Percentiles rank a stretch among this genome's conserved stretches.
phyloP scores from a whole-genome alignment of 2,329 filamentous ascomycete species.

The Paracoccidioides brasiliensis region DNA sequence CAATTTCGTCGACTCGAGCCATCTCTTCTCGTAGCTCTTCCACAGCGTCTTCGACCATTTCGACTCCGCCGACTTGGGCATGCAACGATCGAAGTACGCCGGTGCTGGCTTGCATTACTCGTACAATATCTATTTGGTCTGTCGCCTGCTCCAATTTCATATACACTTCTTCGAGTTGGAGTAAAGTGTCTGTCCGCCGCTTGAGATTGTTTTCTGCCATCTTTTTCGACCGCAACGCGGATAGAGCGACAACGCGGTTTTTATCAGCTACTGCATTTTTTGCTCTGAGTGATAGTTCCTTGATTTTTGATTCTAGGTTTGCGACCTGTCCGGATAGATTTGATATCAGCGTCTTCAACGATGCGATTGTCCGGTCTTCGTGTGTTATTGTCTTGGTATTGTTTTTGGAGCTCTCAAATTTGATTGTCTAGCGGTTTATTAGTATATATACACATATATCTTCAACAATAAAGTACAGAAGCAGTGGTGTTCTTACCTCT shows the following conservation, averaged over 20 bases:
- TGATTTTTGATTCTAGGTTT: slow-evolving; percentile 45
- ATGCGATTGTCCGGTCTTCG: slow-evolving; percentile 71
- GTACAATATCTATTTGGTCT: slow-evolving; percentile 71
- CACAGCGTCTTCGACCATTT: slow-evolving; percentile 62
- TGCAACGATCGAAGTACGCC: slow-evolving; percentile 62
- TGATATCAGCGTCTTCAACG: slow-evolving; percentile 59
- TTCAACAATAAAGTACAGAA: slow-evolving; percentile 36
- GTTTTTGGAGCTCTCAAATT: slow-evolving; percentile 49
- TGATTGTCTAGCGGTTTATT: slow-evolving; percentile 48
- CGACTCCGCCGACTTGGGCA: slow-evolving; percentile 60
- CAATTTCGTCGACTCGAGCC: slow-evolving; percentile 68
- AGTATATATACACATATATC: slow-evolving; percentile 18
- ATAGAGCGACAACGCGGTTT: slow-evolving; percentile 61
- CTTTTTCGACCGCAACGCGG: slow-evolving; percentile 71
- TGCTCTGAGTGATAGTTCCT: slow-evolving; percentile 38
- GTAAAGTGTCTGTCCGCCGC: slow-evolving; percentile 57
- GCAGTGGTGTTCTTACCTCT: slow-evolving; percentile 22
- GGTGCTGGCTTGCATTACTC: slow-evolving; percentile 67
- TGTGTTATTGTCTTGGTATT: slow-evolving; percentile 46
- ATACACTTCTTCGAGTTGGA: slow-evolving; percentile 72
- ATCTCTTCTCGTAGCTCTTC: slow-evolving; percentile 68
- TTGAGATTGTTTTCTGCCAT: slow-evolving; percentile 60
- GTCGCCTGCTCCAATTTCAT: slow-evolving; percentile 73
- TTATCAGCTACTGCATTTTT: slow-evolving; percentile 58
- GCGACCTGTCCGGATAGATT: slow-evolving; percentile 55